A percentile compares a stretch with the other conserved stretches of the same genome.
Conservation (phyloP, 495 filamentous ascomycete genomes). For the Tetracladium marchalianum region DNA sequence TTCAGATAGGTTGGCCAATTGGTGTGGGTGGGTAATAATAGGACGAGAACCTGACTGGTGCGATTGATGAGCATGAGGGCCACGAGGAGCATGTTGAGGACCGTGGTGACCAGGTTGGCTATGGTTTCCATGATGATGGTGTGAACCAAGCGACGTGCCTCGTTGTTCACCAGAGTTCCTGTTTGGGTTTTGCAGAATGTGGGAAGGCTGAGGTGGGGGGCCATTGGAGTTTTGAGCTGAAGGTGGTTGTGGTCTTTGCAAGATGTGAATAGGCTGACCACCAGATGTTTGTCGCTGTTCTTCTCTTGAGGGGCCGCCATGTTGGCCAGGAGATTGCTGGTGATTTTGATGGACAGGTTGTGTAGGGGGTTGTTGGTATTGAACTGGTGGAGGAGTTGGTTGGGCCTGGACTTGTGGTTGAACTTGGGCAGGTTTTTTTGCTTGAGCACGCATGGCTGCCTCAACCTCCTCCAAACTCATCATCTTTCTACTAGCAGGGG, state of each 20-base stretch:
- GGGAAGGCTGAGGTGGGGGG: constrained; percentile 27
- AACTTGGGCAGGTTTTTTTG: constrained; percentile 36
- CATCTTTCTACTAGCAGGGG: constrained; percentile 58
- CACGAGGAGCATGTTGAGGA: constrained; percentile 35
- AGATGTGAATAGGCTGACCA: constrained; percentile 45
- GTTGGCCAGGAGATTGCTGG: constrained; percentile 26
- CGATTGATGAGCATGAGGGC: constrained; percentile 23
- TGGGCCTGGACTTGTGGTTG: constrained; percentile 1
- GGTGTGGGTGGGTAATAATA: constrained; percentile 56
- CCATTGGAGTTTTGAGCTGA: constrained; percentile 5
- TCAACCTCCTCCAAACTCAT: constrained; percentile 97
- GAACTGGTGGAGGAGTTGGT: constrained; percentile 14
- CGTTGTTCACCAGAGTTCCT: constrained; percentile 25
- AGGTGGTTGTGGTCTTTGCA: constrained; percentile 29
- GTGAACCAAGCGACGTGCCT: constrained; percentile 25
- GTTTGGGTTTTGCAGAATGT: constrained; percentile 32
- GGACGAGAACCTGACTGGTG: constrained; percentile 15
- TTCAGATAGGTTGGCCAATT: constrained; percentile 67
- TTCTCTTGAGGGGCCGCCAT: constrained; percentile 24
- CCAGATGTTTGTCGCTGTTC: constrained; percentile 16
- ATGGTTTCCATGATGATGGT: constrained; percentile 28
- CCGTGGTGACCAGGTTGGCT: constrained; percentile 31
- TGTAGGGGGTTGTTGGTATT: constrained; percentile 2
- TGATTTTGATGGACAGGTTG: background rate
- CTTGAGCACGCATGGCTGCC: constrained; percentile 73